Evolutionary conservation across 805 yeast species (phyloP).

Genomic region (Lachancea meyersii): DNA sequence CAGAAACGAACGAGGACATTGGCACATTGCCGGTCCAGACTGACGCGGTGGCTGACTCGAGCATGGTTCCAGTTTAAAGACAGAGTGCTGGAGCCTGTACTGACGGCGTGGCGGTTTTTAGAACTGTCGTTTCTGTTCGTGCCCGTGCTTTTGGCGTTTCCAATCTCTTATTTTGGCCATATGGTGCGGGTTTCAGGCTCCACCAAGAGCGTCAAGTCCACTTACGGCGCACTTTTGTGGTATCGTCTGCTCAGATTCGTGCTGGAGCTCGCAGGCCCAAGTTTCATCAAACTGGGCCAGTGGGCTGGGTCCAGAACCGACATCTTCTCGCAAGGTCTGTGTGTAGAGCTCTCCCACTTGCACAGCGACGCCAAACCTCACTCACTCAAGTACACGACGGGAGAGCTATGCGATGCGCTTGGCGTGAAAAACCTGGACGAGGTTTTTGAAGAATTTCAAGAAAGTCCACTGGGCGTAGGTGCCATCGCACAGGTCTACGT

Average conservation of each 20-base stretch:
- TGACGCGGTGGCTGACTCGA: constrained; percentile 33
- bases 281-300: constrained; percentile 88
- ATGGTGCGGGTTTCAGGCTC: constrained; percentile 14
- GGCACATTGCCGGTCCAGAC: constrained; percentile 13
- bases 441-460: constrained; percentile 71
- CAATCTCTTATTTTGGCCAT: constrained; percentile 41
- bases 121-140: constrained; percentile 61
- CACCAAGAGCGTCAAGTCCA: constrained; percentile 31
- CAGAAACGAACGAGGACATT: constrained; percentile 31
- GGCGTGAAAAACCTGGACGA: constrained; percentile 53
- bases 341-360: constrained; percentile 65
- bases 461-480: constrained; percentile 87
- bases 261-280: constrained; percentile 85
- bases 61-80: constrained; percentile 45
- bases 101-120: constrained; percentile 61
- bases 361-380: constrained; percentile 85
- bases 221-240: constrained; percentile 68
- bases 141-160: constrained; percentile 63
- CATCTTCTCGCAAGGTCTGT: constrained; percentile 72
- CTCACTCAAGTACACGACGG: constrained; percentile 52
- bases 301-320: constrained; percentile 99
- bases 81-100: constrained; percentile 59
- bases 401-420: constrained; percentile 54
- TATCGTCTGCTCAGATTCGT: constrained; percentile 54
- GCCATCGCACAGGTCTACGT: constrained; percentile 95